These are phyloP conservation scores for Lagerstroemia speciosa DNA, from an alignment of 345 rosid species.

Conservation along the genomic window DNA sequence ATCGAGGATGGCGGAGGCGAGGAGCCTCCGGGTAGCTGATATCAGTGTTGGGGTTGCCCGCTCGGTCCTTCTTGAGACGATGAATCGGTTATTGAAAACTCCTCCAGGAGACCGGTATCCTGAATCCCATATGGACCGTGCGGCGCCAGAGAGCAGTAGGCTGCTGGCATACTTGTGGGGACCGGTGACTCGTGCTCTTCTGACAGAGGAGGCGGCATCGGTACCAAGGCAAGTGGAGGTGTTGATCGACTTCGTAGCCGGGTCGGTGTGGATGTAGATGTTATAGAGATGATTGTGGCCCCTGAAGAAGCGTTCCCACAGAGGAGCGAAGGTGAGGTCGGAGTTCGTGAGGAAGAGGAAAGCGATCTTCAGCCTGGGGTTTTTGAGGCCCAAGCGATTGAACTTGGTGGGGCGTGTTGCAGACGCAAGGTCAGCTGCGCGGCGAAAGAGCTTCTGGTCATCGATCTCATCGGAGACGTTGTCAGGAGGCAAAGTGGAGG, in stretches of 20 bases:
- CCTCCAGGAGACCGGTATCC: slow-evolving; percentile 12
- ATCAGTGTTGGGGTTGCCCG: slow-evolving; percentile 65
- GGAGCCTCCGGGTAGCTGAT: slow-evolving; percentile 65
- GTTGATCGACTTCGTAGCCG: slow-evolving; percentile 19
- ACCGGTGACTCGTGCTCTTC: neutral
- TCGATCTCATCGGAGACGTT: slow-evolving; percentile 40
- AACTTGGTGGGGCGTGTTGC: slow-evolving; percentile 10
- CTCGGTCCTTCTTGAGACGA: slow-evolving; percentile 48
- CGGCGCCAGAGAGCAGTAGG: neutral
- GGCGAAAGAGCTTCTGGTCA: slow-evolving; percentile 56
- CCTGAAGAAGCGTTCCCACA: slow-evolving; percentile 68
- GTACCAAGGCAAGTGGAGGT: neutral
- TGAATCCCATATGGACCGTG: slow-evolving; percentile 3
- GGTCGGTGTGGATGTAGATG: slow-evolving; percentile 80
- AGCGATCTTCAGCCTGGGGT: slow-evolving; percentile 65
- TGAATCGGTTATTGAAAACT: slow-evolving; percentile 36
- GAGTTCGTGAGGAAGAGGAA: slow-evolving; percentile 91
- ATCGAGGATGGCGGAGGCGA: slow-evolving; percentile 68
- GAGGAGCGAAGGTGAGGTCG: slow-evolving; percentile 60
- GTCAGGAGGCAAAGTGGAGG: slow-evolving; percentile 13
- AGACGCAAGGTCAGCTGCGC: slow-evolving; percentile 25
- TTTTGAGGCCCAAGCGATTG: slow-evolving; percentile 25
- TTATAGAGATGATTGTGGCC: slow-evolving; percentile 46
- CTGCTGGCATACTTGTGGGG: neutral
- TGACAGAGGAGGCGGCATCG: neutral